Base-by-base conservation (phyloP, 2,329 filamentous ascomycete genomes). In the Nemania sp. region DNA sequence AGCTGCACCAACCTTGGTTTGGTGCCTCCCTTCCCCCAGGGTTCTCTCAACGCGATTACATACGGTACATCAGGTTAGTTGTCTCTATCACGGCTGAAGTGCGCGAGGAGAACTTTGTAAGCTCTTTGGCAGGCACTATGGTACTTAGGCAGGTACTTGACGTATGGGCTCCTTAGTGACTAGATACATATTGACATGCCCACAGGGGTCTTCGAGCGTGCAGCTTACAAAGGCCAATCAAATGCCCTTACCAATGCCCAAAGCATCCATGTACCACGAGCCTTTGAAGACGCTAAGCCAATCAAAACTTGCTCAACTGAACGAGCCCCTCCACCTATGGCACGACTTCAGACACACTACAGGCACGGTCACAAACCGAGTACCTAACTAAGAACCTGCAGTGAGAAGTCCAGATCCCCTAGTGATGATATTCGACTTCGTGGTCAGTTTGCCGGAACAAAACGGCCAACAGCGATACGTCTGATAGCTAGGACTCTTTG, bases 301-400 rank as follows among this genome's bases (percentile, higher is more conserved):
- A 76, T 76, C 68, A 73, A 76, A 76, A 76, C 74, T 75, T 76
- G 73, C 74, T 76, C 73, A 73, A 64, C 61, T 61, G 19, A 44
- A 20, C 59, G 56, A 57, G 49, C 54, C 54, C 60, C 63, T 64
- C 64, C 62, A 65, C 64, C 60, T 45, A 57, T 62, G 57, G 64
- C 63, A 61, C 56, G 56, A 51, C 55, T 53, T 28, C 49, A 54
- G 40, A 46, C 49, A 56, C 41, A 45, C 49, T 41, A 49, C 49
- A 43, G 17, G 50, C 50, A 43, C 45, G 26, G 53, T 47, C 41
- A 52, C 43, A 54, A 51, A 48, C 51, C 51, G 31, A 42, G 47
- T 41, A 56, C 28, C 28, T 31, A 33, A 23, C 43, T 31, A 40
- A 47, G 26, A 11, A 28, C 26, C 9, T 11, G n/a, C 51, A 55